phyloP scores from a whole-genome alignment of 2,329 filamentous ascomycete species.

The Sphaerulina musiva region DNA sequence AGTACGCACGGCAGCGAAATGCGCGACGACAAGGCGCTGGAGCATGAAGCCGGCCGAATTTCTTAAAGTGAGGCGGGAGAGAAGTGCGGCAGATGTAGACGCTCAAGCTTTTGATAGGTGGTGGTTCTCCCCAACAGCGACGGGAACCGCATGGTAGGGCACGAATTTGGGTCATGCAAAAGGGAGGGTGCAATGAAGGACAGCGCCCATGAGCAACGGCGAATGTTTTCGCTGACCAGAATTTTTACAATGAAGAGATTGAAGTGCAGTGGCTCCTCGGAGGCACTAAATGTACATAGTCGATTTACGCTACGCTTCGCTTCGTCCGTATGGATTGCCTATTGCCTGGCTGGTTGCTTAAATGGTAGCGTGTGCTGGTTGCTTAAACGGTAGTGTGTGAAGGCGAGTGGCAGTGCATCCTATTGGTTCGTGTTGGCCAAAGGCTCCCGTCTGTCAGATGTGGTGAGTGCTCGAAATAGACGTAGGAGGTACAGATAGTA shows the following conservation, averaged over 20 bases:
- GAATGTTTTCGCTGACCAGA: conserved; percentile 1
- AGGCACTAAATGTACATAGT: background rate
- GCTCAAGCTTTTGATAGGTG: background rate
- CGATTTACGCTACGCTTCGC: background rate
- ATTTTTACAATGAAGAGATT: conserved; percentile 8
- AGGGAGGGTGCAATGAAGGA: background rate
- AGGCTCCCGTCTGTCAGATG: too few species aligned
- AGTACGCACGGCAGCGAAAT: background rate
- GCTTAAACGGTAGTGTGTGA: too few species aligned
- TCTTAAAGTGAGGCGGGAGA: background rate
- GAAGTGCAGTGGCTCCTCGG: background rate
- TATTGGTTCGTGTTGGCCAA: too few species aligned
- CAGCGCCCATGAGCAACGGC: background rate
- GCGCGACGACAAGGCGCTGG: background rate
- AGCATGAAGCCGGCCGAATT: background rate
- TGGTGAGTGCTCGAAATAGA: too few species aligned
- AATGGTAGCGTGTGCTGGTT: too few species aligned
- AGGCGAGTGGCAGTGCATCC: too few species aligned
- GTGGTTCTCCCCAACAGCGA: background rate
- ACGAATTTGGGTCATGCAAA: background rate
- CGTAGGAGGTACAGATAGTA: too few species aligned
- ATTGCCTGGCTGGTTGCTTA: too few species aligned
- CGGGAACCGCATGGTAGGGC: background rate
- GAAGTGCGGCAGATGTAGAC: background rate
- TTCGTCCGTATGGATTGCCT: background rate